Conservation (phyloP, 2,329 filamentous ascomycete genomes). For the Dendrostoma leiphaemia region DNA sequence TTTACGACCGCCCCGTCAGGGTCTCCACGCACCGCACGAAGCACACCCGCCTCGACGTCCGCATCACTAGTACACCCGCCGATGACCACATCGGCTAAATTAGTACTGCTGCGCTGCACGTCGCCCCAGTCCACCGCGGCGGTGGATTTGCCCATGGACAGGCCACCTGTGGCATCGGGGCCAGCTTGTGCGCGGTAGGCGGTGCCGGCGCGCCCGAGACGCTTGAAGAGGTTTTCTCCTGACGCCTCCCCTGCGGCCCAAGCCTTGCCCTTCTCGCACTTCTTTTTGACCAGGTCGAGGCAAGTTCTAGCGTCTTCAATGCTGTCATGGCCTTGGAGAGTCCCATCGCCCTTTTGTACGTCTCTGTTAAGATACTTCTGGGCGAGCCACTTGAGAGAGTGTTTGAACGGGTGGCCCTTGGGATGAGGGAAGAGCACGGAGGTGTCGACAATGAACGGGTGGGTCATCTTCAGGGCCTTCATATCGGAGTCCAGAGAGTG, state of each 20-base stretch:
- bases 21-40: conserved; percentile 60
- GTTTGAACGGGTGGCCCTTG: conserved; percentile 84
- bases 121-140: conserved; percentile 90
- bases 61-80: conserved; percentile 57
- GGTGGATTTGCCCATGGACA: conserved; percentile 59
- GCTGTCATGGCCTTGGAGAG: conserved; percentile 75
- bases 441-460: conserved; percentile 93
- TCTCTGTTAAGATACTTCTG: conserved; percentile 83
- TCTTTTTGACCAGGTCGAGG: conserved; percentile 89
- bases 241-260: conserved; percentile 81
- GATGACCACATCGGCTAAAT: conserved; percentile 54
- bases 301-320: conserved; percentile 90
- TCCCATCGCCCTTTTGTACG: conserved; percentile 76
- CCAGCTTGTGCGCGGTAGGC: conserved; percentile 62
- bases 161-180: conserved; percentile 52
- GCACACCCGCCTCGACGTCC: conserved; percentile 52
- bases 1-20: conserved; percentile 54
- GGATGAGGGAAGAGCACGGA: conserved; percentile 87
- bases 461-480: conserved; percentile 78
- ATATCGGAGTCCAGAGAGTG: conserved; percentile 84
- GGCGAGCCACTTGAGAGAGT: conserved; percentile 83
- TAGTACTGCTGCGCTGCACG: conserved; percentile 58
- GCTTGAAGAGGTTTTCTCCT: conserved; percentile 85
- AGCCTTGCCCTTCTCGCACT: conserved; percentile 85
- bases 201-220: conserved; percentile 65